Conservation (phyloP, 2,329 filamentous ascomycete genomes). For the Fusarium newnesense region DNA sequence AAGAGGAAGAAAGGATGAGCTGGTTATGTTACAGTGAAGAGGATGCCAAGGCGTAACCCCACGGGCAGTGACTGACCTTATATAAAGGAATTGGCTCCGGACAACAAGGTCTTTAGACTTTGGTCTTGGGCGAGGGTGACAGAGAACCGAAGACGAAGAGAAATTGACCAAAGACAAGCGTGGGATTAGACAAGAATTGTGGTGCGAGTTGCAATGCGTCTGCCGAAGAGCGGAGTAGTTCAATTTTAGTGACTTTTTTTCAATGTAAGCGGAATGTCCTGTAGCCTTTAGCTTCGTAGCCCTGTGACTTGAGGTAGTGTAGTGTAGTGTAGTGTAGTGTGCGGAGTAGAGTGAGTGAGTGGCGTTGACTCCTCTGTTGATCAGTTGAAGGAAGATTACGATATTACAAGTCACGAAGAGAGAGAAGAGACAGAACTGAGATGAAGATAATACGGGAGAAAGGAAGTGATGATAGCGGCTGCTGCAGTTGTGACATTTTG, state of each 20-base stretch:
- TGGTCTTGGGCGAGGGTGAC: conserved; percentile 10
- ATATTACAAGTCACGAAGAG: not conserved
- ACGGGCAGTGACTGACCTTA: not conserved
- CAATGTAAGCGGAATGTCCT: conserved; percentile 19
- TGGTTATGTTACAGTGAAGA: not conserved
- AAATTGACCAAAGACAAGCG: conserved; percentile 23
- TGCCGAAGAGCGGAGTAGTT: conserved; percentile 34
- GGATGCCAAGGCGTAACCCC: conserved; percentile 16
- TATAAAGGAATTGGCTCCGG: conserved; percentile 9
- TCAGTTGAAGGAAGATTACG: not conserved
- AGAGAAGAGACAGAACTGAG: not conserved
- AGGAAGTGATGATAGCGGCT: not conserved
- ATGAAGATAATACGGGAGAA: not conserved
- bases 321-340: not conserved
- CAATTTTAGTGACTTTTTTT: conserved; percentile 2
- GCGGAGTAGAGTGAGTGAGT: conserved; percentile 12
- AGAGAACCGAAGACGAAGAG: conserved; percentile 1
- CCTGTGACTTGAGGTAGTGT: not conserved
- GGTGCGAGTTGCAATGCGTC: conserved; percentile 22
- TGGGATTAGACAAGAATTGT: conserved; percentile 30
- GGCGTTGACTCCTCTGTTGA: conserved; percentile 3
- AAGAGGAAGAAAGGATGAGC: not conserved
- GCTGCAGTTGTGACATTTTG: not conserved
- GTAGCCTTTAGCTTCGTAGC: not conserved
- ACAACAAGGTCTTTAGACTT: conserved; percentile 12